Conservation (phyloP, 441 rosid genomes). For the Croton setiger region DNA sequence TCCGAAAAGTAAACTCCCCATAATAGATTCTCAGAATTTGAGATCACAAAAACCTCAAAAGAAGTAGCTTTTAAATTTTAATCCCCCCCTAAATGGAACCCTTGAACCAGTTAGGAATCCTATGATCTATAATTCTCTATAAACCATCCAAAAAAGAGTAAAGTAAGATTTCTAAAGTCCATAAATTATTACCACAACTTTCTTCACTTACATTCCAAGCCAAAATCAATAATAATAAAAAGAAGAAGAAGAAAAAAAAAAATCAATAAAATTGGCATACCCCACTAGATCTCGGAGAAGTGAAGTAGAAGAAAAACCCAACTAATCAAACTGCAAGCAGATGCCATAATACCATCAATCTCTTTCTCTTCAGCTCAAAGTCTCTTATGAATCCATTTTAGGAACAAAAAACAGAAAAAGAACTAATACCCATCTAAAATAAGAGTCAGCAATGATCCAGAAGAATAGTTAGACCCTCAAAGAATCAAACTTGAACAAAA, state of each 20-base stretch:
- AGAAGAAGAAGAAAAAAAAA: background rate
- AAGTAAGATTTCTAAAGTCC: slow-evolving; percentile 31
- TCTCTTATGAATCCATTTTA: slow-evolving; percentile 18
- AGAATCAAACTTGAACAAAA: slow-evolving; percentile 23
- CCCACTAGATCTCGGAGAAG: slow-evolving; percentile 64
- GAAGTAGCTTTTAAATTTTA: slow-evolving; percentile 13
- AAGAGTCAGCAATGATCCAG: slow-evolving; percentile 27
- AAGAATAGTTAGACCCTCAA: slow-evolving; percentile 26
- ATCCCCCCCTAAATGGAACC: slow-evolving; percentile 27
- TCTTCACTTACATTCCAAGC: slow-evolving; percentile 72
- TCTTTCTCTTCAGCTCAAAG: slow-evolving; percentile 34
- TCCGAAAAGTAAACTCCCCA: slow-evolving; percentile 33
- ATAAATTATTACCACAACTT: slow-evolving; percentile 30
- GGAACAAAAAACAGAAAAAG: background rate
- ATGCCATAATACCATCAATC: slow-evolving; percentile 36
- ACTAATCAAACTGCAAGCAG: slow-evolving; percentile 23
- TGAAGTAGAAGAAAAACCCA: slow-evolving; percentile 38
- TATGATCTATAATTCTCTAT: slow-evolving; percentile 18
- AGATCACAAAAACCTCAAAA: slow-evolving; percentile 29
- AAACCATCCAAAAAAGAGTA: slow-evolving; percentile 18
- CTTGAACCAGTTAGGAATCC: slow-evolving; percentile 33
- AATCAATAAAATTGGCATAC: slow-evolving; percentile 36
- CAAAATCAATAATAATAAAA: slow-evolving; percentile 15
- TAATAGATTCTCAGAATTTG: slow-evolving; percentile 31
- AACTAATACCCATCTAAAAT: slow-evolving; percentile 21